phyloP scores from a whole-genome alignment of 495 filamentous ascomycete species.

The Penicillium salamii region DNA sequence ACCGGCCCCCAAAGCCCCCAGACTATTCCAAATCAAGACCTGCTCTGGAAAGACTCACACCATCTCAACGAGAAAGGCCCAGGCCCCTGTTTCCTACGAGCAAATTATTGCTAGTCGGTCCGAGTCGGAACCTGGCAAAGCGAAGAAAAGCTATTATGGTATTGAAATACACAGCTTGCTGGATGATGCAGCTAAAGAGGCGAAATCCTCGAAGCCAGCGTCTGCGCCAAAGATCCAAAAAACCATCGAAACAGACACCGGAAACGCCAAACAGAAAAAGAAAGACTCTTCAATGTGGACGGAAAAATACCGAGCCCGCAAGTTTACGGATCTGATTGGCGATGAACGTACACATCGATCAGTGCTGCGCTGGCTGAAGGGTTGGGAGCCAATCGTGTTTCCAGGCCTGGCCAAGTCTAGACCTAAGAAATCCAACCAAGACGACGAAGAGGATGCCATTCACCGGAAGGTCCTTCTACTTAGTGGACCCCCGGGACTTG shows the following conservation, averaged over 20 bases:
- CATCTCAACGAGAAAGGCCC: constrained; percentile 50
- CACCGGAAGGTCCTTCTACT: constrained; percentile 87
- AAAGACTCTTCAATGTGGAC: constrained; percentile 66
- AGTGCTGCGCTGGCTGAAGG: constrained; percentile 90
- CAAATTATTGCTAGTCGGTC: constrained; percentile 68
- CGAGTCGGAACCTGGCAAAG: constrained; percentile 62
- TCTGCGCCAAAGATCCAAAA: constrained; percentile 21
- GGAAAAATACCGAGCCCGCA: constrained; percentile 86
- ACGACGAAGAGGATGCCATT: constrained; percentile 59
- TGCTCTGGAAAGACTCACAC: constrained; percentile 63
- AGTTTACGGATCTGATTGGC: constrained; percentile 88
- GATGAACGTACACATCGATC: constrained; percentile 92
- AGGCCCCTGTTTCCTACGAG: constrained; percentile 57
- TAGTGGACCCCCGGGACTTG: constrained; percentile 86
- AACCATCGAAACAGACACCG: constrained; percentile 39
- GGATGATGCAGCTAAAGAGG: constrained; percentile 58
- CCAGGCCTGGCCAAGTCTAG: constrained; percentile 63
- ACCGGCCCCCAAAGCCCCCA: constrained; percentile 13
- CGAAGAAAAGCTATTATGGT: constrained; percentile 84
- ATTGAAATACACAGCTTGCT: constrained; percentile 83
- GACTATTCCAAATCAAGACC: constrained; percentile 52
- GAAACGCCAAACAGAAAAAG: constrained; percentile 29
- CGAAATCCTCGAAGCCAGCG: constrained; percentile 28
- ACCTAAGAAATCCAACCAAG: constrained; percentile 32
- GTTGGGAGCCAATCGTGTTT: constrained; percentile 91